These are phyloP conservation scores for Schizophyllum commune DNA, from an alignment of 1,284 basidiomycete species.

Conservation along the genomic window DNA sequence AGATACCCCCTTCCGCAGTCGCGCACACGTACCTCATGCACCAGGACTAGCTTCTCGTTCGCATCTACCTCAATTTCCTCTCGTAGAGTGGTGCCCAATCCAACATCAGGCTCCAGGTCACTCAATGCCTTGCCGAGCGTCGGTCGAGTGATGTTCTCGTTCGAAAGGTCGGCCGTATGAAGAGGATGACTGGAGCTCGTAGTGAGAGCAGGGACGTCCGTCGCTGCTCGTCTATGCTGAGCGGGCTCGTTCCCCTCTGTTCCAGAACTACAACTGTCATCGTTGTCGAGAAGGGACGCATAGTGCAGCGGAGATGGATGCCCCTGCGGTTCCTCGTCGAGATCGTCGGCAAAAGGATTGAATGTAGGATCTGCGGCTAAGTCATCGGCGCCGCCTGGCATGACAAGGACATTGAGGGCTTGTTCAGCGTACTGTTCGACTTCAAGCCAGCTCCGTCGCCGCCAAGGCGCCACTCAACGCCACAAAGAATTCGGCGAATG, in stretches of 20 bases:
- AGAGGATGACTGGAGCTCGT: background rate
- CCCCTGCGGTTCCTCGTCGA: background rate
- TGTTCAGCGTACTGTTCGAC: no score
- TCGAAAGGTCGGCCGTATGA: background rate
- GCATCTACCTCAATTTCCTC: conserved; percentile 2
- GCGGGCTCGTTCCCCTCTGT: background rate
- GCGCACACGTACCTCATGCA: conserved; percentile 39
- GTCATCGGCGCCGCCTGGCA: background rate
- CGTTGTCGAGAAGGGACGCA: background rate
- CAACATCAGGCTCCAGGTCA: background rate
- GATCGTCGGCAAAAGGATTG: background rate
- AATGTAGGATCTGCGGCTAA: background rate
- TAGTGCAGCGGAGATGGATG: background rate
- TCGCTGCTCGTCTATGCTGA: background rate
- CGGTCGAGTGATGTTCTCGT: background rate
- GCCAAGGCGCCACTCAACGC: no score
- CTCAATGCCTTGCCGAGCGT: background rate
- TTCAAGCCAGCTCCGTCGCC: no score
- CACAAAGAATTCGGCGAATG: background rate
- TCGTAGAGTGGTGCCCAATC: background rate
- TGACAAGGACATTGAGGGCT: background rate
- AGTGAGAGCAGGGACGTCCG: background rate
- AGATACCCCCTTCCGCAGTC: conserved; percentile 1
- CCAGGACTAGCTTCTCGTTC: conserved; percentile 41
- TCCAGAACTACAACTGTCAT: background rate